Evolutionary conservation across 2,329 filamentous ascomycete genomes (phyloP).

Genomic region (Drechslerella stenobrocha): DNA sequence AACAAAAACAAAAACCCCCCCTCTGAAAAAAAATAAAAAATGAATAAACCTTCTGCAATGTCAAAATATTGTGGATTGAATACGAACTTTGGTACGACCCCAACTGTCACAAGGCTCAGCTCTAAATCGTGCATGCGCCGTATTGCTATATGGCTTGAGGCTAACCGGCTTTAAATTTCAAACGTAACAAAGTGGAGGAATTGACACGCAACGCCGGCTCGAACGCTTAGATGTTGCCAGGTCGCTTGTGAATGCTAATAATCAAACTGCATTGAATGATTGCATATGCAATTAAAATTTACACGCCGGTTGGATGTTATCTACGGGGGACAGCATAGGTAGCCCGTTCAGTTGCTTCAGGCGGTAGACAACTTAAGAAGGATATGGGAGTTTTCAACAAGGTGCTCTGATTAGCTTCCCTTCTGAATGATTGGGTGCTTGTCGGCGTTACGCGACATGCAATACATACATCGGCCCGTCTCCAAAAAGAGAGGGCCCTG

Average conservation of each 20-base stretch:
- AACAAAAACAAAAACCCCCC: too few species aligned
- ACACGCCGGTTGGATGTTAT: constrained; percentile 5
- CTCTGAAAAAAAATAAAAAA: neutral
- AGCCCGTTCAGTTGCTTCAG: neutral
- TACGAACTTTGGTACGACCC: neutral
- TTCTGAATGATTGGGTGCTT: constrained; percentile 19
- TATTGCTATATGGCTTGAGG: neutral
- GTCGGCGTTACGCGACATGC: constrained; percentile 20
- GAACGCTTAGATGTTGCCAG: constrained; percentile 1
- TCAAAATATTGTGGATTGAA: neutral
- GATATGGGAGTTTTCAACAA: constrained; percentile 4
- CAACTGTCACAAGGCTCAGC: neutral
- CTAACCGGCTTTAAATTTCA: constrained; percentile 3
- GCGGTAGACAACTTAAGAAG: constrained; percentile 11
- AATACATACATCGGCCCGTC: constrained; percentile 32
- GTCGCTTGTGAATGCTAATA: neutral
- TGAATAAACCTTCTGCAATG: neutral
- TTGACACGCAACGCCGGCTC: neutral
- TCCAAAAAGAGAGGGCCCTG: too few species aligned
- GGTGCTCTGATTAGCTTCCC: constrained; percentile 21
- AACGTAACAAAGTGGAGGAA: neutral
- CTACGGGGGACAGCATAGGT: neutral
- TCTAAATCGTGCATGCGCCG: too few species aligned
- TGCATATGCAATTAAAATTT: constrained; percentile 5
- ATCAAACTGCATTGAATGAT: constrained; percentile 3